Percentiles rank a stretch among this genome's conserved stretches.
Conservation (phyloP, 805 yeast species). For the Candida jianshihensis region DNA sequence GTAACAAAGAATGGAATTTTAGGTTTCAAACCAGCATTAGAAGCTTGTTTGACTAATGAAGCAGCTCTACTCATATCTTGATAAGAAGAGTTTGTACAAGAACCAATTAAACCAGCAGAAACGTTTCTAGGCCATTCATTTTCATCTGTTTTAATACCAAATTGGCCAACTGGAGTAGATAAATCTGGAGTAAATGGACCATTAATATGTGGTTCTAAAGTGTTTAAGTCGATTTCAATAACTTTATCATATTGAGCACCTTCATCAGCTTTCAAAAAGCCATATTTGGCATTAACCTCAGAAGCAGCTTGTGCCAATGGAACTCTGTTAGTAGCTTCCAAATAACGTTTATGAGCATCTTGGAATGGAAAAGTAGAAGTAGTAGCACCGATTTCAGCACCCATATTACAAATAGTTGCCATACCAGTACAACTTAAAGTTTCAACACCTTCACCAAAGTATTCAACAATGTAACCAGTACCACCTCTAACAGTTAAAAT, state of each 20-base stretch:
- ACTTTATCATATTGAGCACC: constrained; percentile 90
- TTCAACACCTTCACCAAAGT: constrained; percentile 91
- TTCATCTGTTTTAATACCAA: constrained; percentile 60
- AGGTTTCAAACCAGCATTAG: constrained; percentile 78
- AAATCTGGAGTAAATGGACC: constrained; percentile 99
- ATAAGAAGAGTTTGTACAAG: constrained; percentile 97
- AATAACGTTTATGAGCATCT: constrained; percentile 68
- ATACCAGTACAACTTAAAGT: constrained; percentile 93
- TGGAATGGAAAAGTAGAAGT: constrained; percentile 96
- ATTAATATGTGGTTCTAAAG: constrained; percentile 89
- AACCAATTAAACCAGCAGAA: constrained; percentile 93
- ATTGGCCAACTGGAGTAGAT: constrained; percentile 84
- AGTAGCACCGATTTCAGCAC: constrained; percentile 99
- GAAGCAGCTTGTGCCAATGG: constrained; percentile 79
- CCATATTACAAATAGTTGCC: constrained; percentile 99
- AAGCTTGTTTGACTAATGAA: constrained; percentile 83
- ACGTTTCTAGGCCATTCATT: constrained; percentile 84
- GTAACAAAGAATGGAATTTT: constrained; percentile 90
- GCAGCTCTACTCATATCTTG: constrained; percentile 98
- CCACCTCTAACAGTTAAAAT: constrained; percentile 94
- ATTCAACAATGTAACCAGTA: constrained; percentile 93
- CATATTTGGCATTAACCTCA: constrained; percentile 44
- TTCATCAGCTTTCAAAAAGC: constrained; percentile 73
- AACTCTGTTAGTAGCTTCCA: constrained; percentile 76
- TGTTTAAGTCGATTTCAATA: constrained; percentile 79